phyloP scores from a whole-genome alignment of 2,329 filamentous ascomycete genomes.

The Sphaerulina musiva region DNA sequence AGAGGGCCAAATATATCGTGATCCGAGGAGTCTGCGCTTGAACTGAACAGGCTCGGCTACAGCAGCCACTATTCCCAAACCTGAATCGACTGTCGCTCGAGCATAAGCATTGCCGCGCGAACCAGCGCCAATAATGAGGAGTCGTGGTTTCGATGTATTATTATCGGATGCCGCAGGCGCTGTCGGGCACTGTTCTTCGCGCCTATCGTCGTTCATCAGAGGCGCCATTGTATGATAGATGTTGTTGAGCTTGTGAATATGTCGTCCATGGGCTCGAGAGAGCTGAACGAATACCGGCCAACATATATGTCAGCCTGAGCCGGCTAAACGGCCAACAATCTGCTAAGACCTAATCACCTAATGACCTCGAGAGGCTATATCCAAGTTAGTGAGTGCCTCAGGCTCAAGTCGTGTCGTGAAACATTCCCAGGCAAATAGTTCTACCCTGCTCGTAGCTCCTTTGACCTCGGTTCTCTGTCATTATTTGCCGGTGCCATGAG shows the following conservation, averaged over 20 bases:
- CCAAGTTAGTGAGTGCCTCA: too few relatives aligned
- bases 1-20: conserved; percentile 64
- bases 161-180: neutral
- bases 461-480: conserved; percentile 6
- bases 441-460: too few relatives aligned
- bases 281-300: conserved; percentile 2
- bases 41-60: conserved; percentile 75
- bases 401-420: too few relatives aligned
- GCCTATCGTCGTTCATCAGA: conserved; percentile 14
- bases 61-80: conserved; percentile 63
- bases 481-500: neutral
- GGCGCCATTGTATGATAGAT: conserved; percentile 14
- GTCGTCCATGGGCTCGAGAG: neutral
- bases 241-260: neutral
- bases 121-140: conserved; percentile 77
- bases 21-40: conserved; percentile 66
- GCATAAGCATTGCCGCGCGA: conserved; percentile 72
- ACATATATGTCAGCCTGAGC: neutral
- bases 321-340: too few relatives aligned
- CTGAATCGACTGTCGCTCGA: conserved; percentile 57
- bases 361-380: too few relatives aligned
- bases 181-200: neutral
- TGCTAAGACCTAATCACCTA: too few relatives aligned
- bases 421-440: too few relatives aligned
- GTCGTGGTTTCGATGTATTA: conserved; percentile 38